Evolutionary conservation across 352 stramenopile genomes (phyloP).

Genomic region (Pythium phragmiticola): DNA sequence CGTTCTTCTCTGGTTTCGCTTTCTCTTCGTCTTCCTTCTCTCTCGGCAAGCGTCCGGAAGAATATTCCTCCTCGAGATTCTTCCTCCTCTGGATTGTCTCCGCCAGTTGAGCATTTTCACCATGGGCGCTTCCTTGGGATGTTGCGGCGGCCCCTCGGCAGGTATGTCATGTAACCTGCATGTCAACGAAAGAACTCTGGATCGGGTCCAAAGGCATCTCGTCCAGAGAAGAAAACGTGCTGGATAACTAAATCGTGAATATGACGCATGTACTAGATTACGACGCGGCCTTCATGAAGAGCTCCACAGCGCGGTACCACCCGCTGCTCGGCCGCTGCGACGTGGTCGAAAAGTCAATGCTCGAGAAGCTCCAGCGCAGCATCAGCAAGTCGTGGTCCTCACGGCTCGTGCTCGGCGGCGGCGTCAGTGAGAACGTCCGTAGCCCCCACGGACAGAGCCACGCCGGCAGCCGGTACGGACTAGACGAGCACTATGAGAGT

Average conservation of each 20-base stretch:
- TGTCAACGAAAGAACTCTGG: neutral
- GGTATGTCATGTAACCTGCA: constrained; percentile 7
- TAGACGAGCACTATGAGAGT: constrained; percentile 23
- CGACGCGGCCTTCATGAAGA: constrained; percentile 20
- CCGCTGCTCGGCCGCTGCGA: constrained; percentile 25
- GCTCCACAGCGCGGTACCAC: constrained; percentile 21
- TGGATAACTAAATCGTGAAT: neutral
- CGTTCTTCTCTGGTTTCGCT: constrained; percentile 5
- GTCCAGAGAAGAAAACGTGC: no score
- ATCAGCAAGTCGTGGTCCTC: constrained; percentile 39
- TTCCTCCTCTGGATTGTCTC: constrained; percentile 2
- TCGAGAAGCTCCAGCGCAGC: constrained; percentile 53
- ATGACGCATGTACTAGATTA: constrained; percentile 17
- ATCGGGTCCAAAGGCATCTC: neutral
- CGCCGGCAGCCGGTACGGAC: constrained; percentile 12
- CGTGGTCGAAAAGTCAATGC: constrained; percentile 36
- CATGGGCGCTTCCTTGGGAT: constrained; percentile 65
- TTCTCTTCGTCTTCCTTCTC: constrained; percentile 1
- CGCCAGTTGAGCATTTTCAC: constrained; percentile 11
- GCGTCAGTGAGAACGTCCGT: neutral
- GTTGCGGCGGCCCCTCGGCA: constrained; percentile 34
- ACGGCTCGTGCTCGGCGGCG: constrained; percentile 9
- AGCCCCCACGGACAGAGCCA: constrained; percentile 11
- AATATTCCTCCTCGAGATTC: neutral
- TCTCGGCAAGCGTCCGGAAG: constrained; percentile 3